Evolutionary conservation across 179 eudicot species (phyloP), one percentile per base, ranked within the genome.

Genomic region (Beta macrorhiza): DNA sequence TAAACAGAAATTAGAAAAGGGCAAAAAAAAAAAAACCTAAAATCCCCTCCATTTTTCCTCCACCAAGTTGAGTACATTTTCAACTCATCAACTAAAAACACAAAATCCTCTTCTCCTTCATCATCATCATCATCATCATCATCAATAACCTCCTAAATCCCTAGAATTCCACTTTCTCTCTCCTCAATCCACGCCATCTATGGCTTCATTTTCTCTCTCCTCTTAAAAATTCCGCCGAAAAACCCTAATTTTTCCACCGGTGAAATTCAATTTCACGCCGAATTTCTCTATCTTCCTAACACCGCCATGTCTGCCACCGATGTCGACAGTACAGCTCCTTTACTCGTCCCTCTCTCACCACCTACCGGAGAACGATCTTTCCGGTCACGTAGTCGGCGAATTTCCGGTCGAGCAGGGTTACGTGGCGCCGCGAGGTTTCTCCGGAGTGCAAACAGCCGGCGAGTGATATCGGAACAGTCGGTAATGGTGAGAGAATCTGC

Each of bases 371-470:
- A 80, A 37, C 89, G 86, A 74, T 78, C 86, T 64, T 64, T 64
- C 79, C 90, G 85, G 70, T 79, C 73, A 72, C 87, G 88, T 14
- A 77, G 81, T 65, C 89, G 85, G 53, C 90, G 87, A 3, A 82
- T 89, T 74, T 67, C 81, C 63, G 89, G 92, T 4, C 82, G 93
- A 4, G 90, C 97, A 1, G 83, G 90, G 72, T 88, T 94, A 74
- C 92, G 92, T 42, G 92, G 91, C 71, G 97, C 97, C 0, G 98
- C 97, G 25, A 87, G 93, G 58, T 87, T 93, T 81, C 90, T 94
- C 82, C 95, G 97, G 19, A 89, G 91, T 9, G 93, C 91, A 57
- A 86, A 89, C 82, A 90, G 91, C 82, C 91, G 93, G 1, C 73
- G 92, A 29, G 78, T 84, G 84, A 86, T 95, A 84, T 90, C 97